A percentile compares a stretch with the other conserved stretches of the same genome.
Conservation (phyloP, 2,329 filamentous ascomycete genomes). For the Westerdykella aurantiaca region DNA sequence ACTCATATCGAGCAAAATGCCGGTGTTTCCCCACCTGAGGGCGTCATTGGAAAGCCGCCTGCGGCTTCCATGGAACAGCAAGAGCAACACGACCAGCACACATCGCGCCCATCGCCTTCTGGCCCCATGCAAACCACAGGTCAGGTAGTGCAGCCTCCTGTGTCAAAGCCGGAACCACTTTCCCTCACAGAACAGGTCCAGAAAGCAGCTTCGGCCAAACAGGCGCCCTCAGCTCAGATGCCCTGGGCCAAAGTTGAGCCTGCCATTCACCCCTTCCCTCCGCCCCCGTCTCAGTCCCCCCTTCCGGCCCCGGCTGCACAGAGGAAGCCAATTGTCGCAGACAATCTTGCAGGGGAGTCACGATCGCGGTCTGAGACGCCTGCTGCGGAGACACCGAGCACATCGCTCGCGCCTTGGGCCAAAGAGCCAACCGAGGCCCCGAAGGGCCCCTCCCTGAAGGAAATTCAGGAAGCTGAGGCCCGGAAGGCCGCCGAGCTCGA, state of each 20-base stretch:
- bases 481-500: slow-evolving; percentile 87
- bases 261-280: slow-evolving; percentile 73
- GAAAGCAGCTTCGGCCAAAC: slow-evolving; percentile 60
- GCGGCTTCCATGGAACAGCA: slow-evolving; percentile 17
- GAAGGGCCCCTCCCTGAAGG: slow-evolving; percentile 86
- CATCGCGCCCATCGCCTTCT: slow-evolving; percentile 14
- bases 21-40: slow-evolving; percentile 25
- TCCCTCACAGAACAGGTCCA: slow-evolving; percentile 81
- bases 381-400: slow-evolving; percentile 55
- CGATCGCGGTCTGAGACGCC: slow-evolving; percentile 76
- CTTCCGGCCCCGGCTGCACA: slow-evolving; percentile 86
- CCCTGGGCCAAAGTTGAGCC: slow-evolving; percentile 59
- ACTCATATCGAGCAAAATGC: slow-evolving; percentile 52
- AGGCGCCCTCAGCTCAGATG: slow-evolving; percentile 49
- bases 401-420: slow-evolving; percentile 90
- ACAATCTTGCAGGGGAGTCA: slow-evolving; percentile 59
- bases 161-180: slow-evolving; percentile 48
- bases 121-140: slow-evolving; percentile 1
- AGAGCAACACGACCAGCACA: slow-evolving; percentile 15
- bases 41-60: slow-evolving; percentile 33
- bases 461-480: slow-evolving; percentile 94
- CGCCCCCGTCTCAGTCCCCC: slow-evolving; percentile 69
- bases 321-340: slow-evolving; percentile 77
- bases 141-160: slow-evolving; percentile 6
- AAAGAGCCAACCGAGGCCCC: slow-evolving; percentile 68